Conservation (phyloP, 345 rosid genomes). For the Geranium brycei region DNA sequence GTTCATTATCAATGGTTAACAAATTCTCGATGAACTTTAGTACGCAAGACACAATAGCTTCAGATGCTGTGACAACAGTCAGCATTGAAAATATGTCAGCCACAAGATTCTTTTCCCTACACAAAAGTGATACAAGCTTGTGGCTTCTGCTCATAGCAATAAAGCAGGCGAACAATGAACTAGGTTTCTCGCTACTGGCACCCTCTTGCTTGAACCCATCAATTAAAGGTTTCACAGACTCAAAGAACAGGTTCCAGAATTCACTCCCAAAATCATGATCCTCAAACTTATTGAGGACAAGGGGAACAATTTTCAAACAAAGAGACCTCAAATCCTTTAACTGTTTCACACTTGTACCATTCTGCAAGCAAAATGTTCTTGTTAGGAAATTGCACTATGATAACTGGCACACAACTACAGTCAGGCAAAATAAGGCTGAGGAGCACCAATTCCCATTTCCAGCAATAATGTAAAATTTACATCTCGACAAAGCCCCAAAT, state of each 20-base stretch:
- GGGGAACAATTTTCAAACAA: constrained; percentile 58
- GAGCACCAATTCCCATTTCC: not conserved
- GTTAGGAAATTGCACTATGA: too few species aligned
- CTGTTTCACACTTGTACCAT: constrained; percentile 35
- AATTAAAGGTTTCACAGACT: constrained; percentile 54
- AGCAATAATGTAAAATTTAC: too few species aligned
- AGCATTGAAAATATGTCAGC: constrained; percentile 75
- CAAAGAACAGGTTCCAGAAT: constrained; percentile 82
- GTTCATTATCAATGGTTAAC: constrained; percentile 48
- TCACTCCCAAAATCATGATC: constrained; percentile 59
- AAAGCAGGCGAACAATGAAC: constrained; percentile 80
- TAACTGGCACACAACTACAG: constrained; percentile 2
- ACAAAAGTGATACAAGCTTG: constrained; percentile 43
- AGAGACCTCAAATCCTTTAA: constrained; percentile 70
- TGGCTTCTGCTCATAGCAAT: constrained; percentile 80
- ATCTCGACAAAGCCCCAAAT: too few species aligned
- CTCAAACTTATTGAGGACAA: constrained; percentile 65
- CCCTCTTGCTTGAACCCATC: constrained; percentile 76
- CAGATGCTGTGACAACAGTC: constrained; percentile 58
- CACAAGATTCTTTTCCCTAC: constrained; percentile 53
- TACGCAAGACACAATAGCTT: constrained; percentile 54
- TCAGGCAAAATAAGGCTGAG: not conserved
- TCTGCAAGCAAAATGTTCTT: constrained; percentile 28
- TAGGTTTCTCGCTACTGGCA: constrained; percentile 87
- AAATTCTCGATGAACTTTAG: constrained; percentile 72